phyloP scores from a whole-genome alignment of 345 rosid species.

The Eucalyptus sp. region DNA sequence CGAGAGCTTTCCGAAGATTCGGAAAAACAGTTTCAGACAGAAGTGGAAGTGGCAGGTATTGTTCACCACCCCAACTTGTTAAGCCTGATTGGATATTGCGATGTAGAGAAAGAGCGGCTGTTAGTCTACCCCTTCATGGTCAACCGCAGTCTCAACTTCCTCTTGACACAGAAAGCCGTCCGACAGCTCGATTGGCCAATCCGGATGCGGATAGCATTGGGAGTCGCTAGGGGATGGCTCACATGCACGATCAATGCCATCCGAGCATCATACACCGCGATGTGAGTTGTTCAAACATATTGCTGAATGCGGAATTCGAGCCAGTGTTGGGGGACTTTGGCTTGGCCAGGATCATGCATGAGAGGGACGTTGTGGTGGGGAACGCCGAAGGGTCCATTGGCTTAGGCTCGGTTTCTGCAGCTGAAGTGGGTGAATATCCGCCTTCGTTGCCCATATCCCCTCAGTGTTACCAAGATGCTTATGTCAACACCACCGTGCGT shows the following conservation, averaged over 20 bases:
- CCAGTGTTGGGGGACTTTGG: not conserved
- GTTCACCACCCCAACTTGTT: not conserved
- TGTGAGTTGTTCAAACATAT: not conserved
- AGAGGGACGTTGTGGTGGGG: not conserved
- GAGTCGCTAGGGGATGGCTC: not conserved
- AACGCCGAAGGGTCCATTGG: not conserved
- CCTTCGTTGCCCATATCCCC: not conserved
- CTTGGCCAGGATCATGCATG: not conserved
- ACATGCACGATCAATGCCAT: not conserved
- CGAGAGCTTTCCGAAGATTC: no score
- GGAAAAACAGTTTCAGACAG: not conserved
- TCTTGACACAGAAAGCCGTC: fast-evolving
- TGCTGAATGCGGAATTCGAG: not conserved
- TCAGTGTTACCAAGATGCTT: not conserved
- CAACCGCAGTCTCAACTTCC: not conserved
- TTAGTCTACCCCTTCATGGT: not conserved
- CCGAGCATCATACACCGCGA: not conserved
- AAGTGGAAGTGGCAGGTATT: not conserved
- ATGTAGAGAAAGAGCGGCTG: not conserved
- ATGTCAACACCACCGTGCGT: not conserved
- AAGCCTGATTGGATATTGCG: not conserved
- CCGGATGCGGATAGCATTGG: not conserved
- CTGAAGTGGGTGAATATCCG: not conserved
- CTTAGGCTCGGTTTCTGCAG: not conserved
- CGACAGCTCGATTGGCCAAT: not conserved